Percentiles rank a stretch among this genome's conserved stretches.
phyloP scores from a whole-genome alignment of 169 alveolate genomes.

The Eimeria falciformis region DNA sequence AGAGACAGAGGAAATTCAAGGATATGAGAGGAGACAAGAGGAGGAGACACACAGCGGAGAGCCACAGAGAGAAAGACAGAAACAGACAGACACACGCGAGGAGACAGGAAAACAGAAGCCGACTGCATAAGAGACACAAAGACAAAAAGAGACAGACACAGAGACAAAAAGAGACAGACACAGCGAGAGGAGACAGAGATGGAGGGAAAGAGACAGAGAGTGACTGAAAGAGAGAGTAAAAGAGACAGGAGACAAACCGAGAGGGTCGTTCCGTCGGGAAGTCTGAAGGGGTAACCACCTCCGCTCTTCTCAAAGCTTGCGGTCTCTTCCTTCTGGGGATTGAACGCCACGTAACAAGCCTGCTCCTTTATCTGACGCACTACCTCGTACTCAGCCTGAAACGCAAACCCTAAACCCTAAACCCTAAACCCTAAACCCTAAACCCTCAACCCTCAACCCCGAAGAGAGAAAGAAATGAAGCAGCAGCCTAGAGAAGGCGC shows the following conservation, averaged over 20 bases:
- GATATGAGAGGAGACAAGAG: no score
- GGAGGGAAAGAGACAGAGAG: conserved; percentile 1
- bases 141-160: conserved; percentile 14
- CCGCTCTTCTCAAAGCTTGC: conserved; percentile 79
- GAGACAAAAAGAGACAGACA: background rate
- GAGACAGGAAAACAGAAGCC: background rate
- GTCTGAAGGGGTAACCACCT: conserved; percentile 78
- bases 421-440: conserved; percentile 7
- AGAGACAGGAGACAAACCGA: conserved; percentile 67
- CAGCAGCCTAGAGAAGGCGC: no score
- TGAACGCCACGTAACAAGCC: conserved; percentile 95
- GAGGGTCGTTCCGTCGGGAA: conserved; percentile 82
- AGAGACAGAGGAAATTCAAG: no score
- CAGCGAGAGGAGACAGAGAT: background rate
- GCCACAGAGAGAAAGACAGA: no score
- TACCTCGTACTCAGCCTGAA: conserved; percentile 71
- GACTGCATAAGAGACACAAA: background rate
- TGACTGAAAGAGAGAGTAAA: background rate
- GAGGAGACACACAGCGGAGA: no score
- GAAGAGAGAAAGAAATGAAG: no score
- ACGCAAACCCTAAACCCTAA: conserved; percentile 13
- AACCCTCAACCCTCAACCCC: background rate
- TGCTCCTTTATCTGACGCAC: conserved; percentile 98
- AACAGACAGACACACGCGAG: background rate
- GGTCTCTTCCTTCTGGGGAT: conserved; percentile 91